Evolutionary conservation across 345 rosid genomes (phyloP).

Genomic region (Draba incana): DNA sequence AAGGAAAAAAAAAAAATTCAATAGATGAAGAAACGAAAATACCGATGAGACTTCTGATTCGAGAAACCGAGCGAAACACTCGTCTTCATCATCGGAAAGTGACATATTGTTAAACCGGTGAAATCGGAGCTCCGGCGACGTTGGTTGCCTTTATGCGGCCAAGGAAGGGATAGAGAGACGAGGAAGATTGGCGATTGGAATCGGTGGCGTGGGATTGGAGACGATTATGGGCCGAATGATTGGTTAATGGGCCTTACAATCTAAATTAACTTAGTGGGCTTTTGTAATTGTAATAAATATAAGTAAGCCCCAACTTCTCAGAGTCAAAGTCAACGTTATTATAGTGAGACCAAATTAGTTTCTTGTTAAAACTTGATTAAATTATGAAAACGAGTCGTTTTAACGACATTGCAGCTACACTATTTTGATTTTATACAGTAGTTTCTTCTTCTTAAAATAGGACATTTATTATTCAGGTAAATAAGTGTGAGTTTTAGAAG

Average conservation of each 20-base stretch:
- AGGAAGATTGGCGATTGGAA: conserved; percentile 20
- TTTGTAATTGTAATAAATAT: no score
- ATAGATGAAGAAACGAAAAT: not conserved
- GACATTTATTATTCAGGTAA: not conserved
- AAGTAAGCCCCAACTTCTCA: not conserved
- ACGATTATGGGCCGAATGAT: conserved; percentile 8
- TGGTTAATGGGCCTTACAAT: not conserved
- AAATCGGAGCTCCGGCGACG: conserved; percentile 40
- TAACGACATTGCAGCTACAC: no score
- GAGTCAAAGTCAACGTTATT: not conserved
- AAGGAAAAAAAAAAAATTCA: not conserved
- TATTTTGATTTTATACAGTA: no score
- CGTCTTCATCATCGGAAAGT: conserved; percentile 70
- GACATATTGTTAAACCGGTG: conserved; percentile 43
- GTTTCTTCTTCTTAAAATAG: no score
- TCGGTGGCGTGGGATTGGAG: conserved; percentile 38
- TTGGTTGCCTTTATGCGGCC: conserved; percentile 25
- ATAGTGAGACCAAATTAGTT: not conserved
- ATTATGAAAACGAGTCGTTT: not conserved
- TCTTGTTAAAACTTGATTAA: not conserved
- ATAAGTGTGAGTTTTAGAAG: not conserved
- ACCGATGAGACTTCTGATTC: conserved; percentile 78
- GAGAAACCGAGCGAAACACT: conserved; percentile 64
- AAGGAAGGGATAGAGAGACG: conserved; percentile 21
- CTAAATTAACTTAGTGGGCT: not conserved